Base-by-base conservation (phyloP, 805 yeast species). In the Monosporozyma siamensis region DNA sequence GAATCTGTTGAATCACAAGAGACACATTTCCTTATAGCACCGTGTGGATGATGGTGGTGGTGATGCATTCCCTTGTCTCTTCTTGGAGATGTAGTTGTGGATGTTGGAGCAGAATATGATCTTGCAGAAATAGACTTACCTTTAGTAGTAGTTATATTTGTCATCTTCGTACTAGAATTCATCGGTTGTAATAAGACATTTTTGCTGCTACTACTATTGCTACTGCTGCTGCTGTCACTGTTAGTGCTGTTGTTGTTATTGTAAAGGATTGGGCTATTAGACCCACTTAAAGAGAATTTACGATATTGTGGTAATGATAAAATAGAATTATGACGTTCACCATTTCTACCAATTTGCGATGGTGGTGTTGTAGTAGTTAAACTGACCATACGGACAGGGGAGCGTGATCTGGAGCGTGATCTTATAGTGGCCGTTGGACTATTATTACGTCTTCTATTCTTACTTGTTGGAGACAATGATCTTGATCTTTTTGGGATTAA, bases 1-100 rank as follows among this genome's bases (percentile, higher is more conserved):
- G 95, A 84, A 52, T 84, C 92, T 43, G 80, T 82, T 1, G 92
- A 78, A 6, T 88, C 87, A 65, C 98, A 90, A 5, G 96, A 86
- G 23, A 90, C 79, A 59, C 98, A 90, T 41, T 73, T 74, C 51
- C 95, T 72, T 56, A 49, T 37, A 11, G 47, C 22, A 21, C 41
- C n/a, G 26, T 41, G 46, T n/a, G 44, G 39, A 7, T 45, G 27
- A 23, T 32, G 34, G 12, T 29, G 32, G 17, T 29, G 32, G 18
- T 36, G 40, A 10, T 29, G 18, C 25, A 26, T 17, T 24, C 23
- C n/a, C 34, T 14, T 24, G 3, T 21, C 24, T 22, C 40, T 36
- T 21, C 27, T 40, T 20, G 44, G 38, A 20, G 42, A 22, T 20
- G 41, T 24, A 10, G 31, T 24, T 14, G 35, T 22, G 3, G 25